Base-by-base conservation (phyloP, 2,329 filamentous ascomycete genomes). In the Cladophialophora bantiana region DNA sequence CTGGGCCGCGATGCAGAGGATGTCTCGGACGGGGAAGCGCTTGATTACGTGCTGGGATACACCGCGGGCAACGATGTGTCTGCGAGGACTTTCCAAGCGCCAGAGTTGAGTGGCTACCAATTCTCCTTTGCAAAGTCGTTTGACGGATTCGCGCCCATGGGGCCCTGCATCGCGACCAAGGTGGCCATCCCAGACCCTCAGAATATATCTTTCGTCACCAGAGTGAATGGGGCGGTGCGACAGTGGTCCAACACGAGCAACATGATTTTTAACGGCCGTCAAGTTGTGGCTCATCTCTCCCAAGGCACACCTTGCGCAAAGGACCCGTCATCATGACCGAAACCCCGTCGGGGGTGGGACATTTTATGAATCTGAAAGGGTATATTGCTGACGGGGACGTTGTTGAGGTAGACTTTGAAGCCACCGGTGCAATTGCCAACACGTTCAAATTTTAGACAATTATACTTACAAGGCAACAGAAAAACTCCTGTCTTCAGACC, bases 31-130 rank as follows among this genome's bases (percentile, higher is more conserved):
- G 69, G 64, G 1, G 68, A 77, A 10, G 80, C 80, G 0, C 54
- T 80, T 65, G 74, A 77, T 40, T 78, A 81, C 70, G 77, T 81
- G 1, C 70, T 80, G 9, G 79, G 78, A 0, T 82, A 79, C 69
- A 80, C 78, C 1, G 73, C 71, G 4, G 72, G 74, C 55, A 81
- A 82, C 67, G 79, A 82, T 66, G 74, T 82, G n/a, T 77, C 73
- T 32, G 77, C 77, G 5, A 72, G 80, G 15, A 72, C 72, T 26
- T 73, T 76, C 68, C 79, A 81, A 71, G 75, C 78, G 59, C 74
- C 75, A 77, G 78, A 75, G 48, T 75, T 81, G 1, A 84, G 84
- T 0, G 84, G 85, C 0, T 78, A 76, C 0, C 80, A 82, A 69
- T 80, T 78, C 77, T 74, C 73, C 42, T 80, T 77, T 58, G 74